Evolutionary conservation across 306 rosid species (phyloP).

Genomic region (Inga oerstediana): DNA sequence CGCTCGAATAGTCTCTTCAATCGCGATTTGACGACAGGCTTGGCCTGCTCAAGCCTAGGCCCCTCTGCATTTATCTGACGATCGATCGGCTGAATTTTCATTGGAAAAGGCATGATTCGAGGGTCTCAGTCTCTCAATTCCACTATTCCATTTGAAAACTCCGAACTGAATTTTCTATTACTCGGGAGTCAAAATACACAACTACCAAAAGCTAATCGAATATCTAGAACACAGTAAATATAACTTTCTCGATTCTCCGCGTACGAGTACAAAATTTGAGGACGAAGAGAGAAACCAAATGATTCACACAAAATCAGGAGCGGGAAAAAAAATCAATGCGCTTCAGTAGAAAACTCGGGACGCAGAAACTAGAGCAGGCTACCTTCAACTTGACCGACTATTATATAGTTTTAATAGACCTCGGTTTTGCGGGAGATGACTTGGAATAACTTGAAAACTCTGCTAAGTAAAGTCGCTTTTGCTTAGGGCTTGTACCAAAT

Average conservation of each 20-base stretch:
- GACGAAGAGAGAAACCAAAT: conserved; percentile 39
- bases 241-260: conserved; percentile 23
- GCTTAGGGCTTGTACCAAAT: conserved; percentile 57
- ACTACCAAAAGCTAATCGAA: conserved; percentile 25
- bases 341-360: conserved; percentile 33
- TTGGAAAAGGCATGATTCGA: conserved; percentile 55
- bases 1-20: conserved; percentile 83
- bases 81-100: conserved; percentile 92
- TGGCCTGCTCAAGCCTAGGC: conserved; percentile 49
- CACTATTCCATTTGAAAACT: conserved; percentile 37
- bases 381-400: conserved; percentile 23
- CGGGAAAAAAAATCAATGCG: conserved; percentile 20
- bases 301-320: not conserved
- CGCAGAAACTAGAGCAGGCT: conserved; percentile 25
- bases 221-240: conserved; percentile 35
- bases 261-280: conserved; percentile 40
- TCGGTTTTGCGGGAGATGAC: conserved; percentile 41
- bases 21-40: conserved; percentile 73
- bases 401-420: conserved; percentile 38
- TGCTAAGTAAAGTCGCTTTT: conserved; percentile 71
- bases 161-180: conserved; percentile 30
- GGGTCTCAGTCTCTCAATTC: conserved; percentile 17
- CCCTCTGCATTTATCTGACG: conserved; percentile 44
- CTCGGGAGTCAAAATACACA: conserved; percentile 12
- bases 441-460: conserved; percentile 79